A percentile compares a stretch with the other conserved stretches of the same genome.
These are phyloP conservation scores for Aegle marmelos DNA, from an alignment of 345 rosid genomes.

Conservation along the genomic window DNA sequence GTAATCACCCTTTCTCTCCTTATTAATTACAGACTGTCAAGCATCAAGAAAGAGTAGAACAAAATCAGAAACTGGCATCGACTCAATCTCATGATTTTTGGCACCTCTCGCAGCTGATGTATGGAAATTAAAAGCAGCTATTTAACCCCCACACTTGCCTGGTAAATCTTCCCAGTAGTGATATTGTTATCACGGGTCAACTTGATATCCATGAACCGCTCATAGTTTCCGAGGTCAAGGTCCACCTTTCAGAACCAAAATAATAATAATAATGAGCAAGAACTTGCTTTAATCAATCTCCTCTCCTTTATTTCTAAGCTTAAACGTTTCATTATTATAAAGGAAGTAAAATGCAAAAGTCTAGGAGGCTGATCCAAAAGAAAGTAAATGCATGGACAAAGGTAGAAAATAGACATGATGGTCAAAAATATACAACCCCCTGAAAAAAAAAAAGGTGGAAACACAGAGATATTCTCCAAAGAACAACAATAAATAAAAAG, in stretches of 20 bases:
- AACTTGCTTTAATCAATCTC: background rate
- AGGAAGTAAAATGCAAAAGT: background rate
- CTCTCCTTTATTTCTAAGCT: background rate
- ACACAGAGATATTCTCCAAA: constrained; percentile 1
- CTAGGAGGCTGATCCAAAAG: background rate
- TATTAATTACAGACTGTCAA: constrained; percentile 72
- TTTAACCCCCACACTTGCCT: constrained; percentile 42
- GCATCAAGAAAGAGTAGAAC: constrained; percentile 1
- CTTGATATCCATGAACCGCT: constrained; percentile 83
- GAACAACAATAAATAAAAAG: background rate
- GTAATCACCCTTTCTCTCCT: constrained; percentile 94
- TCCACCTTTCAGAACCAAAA: constrained; percentile 63
- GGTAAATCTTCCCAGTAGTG: constrained; percentile 90
- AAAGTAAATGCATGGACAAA: background rate
- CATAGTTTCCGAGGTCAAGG: constrained; percentile 98
- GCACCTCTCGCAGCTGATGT: background rate
- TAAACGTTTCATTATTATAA: no score
- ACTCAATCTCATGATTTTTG: background rate
- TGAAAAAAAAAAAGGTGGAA: background rate
- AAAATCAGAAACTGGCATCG: background rate
- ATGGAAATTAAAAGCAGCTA: background rate
- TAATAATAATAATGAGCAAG: background rate
- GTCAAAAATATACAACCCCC: background rate
- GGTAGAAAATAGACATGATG: background rate
- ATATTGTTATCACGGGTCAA: constrained; percentile 87